Evolutionary conservation across 2,329 filamentous ascomycete species (phyloP).

Genomic region (Colletotrichum musae): DNA sequence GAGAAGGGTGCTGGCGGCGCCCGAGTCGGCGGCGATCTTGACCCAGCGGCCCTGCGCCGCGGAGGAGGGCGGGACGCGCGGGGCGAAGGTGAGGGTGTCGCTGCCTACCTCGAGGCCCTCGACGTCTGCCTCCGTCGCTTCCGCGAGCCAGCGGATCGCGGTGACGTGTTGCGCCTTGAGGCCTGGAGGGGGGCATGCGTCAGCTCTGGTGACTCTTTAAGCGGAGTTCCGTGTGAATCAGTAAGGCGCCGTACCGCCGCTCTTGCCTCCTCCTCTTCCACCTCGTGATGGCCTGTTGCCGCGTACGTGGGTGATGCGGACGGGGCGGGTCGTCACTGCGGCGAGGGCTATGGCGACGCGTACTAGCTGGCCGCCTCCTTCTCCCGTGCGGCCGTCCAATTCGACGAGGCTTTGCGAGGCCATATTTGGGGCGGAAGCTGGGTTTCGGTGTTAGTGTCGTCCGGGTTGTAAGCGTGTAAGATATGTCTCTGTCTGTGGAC

Average conservation of each 20-base stretch:
- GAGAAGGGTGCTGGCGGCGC: slow-evolving; percentile 68
- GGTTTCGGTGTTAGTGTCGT: too few species aligned
- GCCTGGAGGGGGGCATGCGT: slow-evolving; percentile 53
- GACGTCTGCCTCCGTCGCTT: slow-evolving; percentile 65
- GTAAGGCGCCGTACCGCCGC: slow-evolving; percentile 38
- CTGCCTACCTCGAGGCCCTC: slow-evolving; percentile 67
- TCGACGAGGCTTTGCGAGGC: slow-evolving; percentile 53
- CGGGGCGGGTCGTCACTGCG: slow-evolving; percentile 66
- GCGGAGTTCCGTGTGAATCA: neutral
- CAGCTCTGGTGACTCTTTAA: neutral
- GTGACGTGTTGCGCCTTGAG: slow-evolving; percentile 74
- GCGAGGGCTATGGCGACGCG: slow-evolving; percentile 70
- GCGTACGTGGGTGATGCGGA: slow-evolving; percentile 69
- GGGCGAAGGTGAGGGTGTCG: slow-evolving; percentile 63
- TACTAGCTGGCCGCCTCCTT: slow-evolving; percentile 75
- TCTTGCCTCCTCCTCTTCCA: slow-evolving; percentile 45
- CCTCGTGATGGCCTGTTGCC: slow-evolving; percentile 62
- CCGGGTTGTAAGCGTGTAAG: too few species aligned
- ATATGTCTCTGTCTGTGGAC: too few species aligned
- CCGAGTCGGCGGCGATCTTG: slow-evolving; percentile 63
- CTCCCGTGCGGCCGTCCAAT: slow-evolving; percentile 70
- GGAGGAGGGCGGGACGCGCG: slow-evolving; percentile 55
- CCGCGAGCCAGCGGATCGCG: slow-evolving; percentile 67
- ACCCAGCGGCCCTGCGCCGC: slow-evolving; percentile 58
- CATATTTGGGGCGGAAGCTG: neutral